phyloP scores from a whole-genome alignment of 768 basidiomycete genomes.

The Boletellus ananiceps region DNA sequence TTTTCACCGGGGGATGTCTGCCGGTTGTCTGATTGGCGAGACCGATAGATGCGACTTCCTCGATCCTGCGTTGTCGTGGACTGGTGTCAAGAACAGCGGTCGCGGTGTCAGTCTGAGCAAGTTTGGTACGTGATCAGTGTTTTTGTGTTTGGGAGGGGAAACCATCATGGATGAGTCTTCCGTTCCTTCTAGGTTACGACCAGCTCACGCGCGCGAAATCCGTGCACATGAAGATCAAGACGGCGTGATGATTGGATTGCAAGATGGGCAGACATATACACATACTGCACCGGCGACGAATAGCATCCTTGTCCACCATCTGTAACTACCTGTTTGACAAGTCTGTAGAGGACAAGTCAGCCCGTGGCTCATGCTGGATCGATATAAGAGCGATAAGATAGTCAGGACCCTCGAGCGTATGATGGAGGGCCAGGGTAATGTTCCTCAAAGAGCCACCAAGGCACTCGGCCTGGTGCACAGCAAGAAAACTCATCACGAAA shows the following conservation, averaged over 20 bases:
- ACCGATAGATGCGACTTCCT: slow-evolving; percentile 73
- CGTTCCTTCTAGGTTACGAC: slow-evolving; percentile 62
- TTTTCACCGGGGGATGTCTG: background rate
- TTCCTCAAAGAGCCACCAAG: slow-evolving; percentile 30
- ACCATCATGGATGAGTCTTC: background rate
- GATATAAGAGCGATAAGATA: background rate
- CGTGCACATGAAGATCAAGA: slow-evolving; percentile 79
- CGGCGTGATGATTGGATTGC: slow-evolving; percentile 17
- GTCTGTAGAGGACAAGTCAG: slow-evolving; percentile 1
- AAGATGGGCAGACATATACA: background rate
- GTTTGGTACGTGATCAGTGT: slow-evolving; percentile 58
- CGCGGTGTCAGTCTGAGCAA: slow-evolving; percentile 86
- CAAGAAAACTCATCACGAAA: slow-evolving; percentile 30
- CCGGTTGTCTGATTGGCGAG: background rate
- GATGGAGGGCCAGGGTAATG: slow-evolving; percentile 27
- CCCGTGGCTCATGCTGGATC: background rate
- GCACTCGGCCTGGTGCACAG: slow-evolving; percentile 37
- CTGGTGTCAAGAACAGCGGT: slow-evolving; percentile 90
- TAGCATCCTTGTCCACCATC: background rate
- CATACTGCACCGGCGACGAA: background rate
- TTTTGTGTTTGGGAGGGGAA: background rate
- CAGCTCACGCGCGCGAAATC: slow-evolving; percentile 79
- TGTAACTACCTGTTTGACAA: background rate
- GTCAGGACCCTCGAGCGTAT: slow-evolving; percentile 36
- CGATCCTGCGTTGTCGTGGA: slow-evolving; percentile 94